Percentiles rank a stretch among this genome's conserved stretches.
Evolutionary conservation across 345 rosid species (phyloP).

Genomic region (Triadica sebifera): DNA sequence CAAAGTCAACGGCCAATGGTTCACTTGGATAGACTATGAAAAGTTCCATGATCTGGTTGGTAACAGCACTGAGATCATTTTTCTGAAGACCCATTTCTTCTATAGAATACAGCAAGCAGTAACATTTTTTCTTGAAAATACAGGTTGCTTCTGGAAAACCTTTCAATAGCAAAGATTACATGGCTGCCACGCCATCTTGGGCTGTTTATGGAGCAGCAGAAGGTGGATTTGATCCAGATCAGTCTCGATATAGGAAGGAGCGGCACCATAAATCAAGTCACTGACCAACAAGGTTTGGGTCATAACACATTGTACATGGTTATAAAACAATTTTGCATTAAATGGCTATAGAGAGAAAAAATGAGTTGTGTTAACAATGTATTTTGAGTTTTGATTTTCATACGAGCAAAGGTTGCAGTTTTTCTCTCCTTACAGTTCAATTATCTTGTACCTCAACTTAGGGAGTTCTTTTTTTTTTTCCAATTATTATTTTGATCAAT

Average conservation of each 20-base stretch:
- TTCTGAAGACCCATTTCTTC: too few relatives aligned
- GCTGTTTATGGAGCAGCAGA: conserved; percentile 92
- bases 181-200: conserved; percentile 90
- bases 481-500: neutral
- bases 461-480: neutral
- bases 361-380: neutral
- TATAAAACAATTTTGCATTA: conserved; percentile 11
- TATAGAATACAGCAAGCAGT: neutral
- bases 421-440: neutral
- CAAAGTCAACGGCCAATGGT: conserved; percentile 81
- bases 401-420: conserved; percentile 1
- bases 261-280: conserved; percentile 69
- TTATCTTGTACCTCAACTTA: neutral
- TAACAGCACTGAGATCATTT: neutral
- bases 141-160: conserved; percentile 84
- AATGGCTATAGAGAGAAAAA: conserved; percentile 3
- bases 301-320: conserved; percentile 12
- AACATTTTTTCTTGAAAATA: conserved; percentile 10
- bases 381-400: neutral
- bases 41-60: conserved; percentile 90
- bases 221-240: conserved; percentile 94
- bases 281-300: conserved; percentile 28
- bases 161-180: conserved; percentile 74
- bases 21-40: conserved; percentile 97
- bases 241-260: conserved; percentile 74